Base-by-base conservation (phyloP, 345 rosid species). In the Lepidium aucheri region DNA sequence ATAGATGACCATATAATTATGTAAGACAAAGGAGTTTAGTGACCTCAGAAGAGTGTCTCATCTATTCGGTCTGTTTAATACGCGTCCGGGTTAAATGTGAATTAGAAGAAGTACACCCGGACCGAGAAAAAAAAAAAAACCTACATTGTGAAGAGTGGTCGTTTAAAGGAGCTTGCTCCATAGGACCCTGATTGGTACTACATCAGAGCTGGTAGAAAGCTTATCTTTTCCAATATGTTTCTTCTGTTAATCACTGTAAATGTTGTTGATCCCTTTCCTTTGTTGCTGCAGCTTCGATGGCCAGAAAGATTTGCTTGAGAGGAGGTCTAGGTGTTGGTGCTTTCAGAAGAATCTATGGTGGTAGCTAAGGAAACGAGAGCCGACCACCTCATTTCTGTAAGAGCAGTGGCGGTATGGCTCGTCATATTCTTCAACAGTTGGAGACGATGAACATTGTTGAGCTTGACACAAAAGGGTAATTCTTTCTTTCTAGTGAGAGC, bases 261-360 rank as follows among this genome's bases (percentile, higher is more conserved):
- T n/a, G 18, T 12, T 36, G 45, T 28, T 41, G 39, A 46, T 46
- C 45, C 35, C 45, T 35, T 20, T 16, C 35, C 45, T 14, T 20
- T 16, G 4, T 42, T 53, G 32, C 8, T 74, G 61, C 77, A 87
- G 91, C 91, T 3, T 85, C 95, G 11, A 89, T 89, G 87, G 96
- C 90, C 2, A 89, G 96, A 63, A 89, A 89, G 69, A 62, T 86
- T 60, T 89, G 86, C 75, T 28, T 86, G 75, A 89, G 93, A 65
- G 90, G 88, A 15, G 96, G 96, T 47, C 93, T 89, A 20, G 96
- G 96, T 22, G 90, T 84, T 34, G 95, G 95, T 74, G 86, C 89
- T 45, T 83, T 87, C 60, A 60, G 76, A 20, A 82, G 90, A 69
- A 85, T 87, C 38, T 87, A 87, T 55, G 93, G 93, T 24, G 92